These are phyloP conservation scores for Penicillium griseofulvum DNA, from an alignment of 2,329 filamentous ascomycete species.

Conservation along the genomic window DNA sequence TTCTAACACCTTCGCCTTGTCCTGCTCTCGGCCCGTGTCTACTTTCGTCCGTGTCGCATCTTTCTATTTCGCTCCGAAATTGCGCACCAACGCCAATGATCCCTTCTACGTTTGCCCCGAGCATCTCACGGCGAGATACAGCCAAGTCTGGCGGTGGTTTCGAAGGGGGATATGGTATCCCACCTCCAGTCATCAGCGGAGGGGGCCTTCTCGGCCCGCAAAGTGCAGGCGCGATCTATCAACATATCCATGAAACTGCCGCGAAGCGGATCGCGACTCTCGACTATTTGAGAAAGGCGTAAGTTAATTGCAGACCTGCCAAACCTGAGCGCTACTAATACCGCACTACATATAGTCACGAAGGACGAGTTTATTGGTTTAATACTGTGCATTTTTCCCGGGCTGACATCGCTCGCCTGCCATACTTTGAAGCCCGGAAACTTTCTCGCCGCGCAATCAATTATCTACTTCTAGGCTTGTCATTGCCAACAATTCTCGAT, in stretches of 20 bases:
- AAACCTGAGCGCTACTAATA: constrained; percentile 9
- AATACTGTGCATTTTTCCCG: constrained; percentile 93
- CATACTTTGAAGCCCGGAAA: constrained; percentile 80
- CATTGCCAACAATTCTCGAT: constrained; percentile 84
- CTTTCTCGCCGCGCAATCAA: constrained; percentile 88
- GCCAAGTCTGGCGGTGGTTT: constrained; percentile 32
- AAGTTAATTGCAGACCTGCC: constrained; percentile 41
- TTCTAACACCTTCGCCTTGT: background rate
- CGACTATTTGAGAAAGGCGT: constrained; percentile 91
- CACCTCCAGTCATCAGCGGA: constrained; percentile 32
- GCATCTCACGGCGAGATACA: constrained; percentile 35
- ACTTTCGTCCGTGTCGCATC: background rate
- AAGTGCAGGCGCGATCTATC: constrained; percentile 58
- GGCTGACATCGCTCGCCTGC: constrained; percentile 72
- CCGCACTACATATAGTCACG: constrained; percentile 60
- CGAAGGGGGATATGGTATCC: constrained; percentile 22
- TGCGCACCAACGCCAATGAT: constrained; percentile 27
- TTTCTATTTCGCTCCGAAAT: background rate
- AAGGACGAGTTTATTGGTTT: constrained; percentile 96
- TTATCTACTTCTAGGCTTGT: constrained; percentile 88
- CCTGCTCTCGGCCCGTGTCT: background rate
- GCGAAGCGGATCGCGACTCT: constrained; percentile 92
- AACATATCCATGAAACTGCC: constrained; percentile 77
- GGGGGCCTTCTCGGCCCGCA: constrained; percentile 41
- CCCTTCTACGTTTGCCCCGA: constrained; percentile 34